A percentile compares a stretch with the other conserved stretches of the same genome.
Evolutionary conservation across 164 flowering plant species (phyloP).

Genomic region (Aristolochia contorta): DNA sequence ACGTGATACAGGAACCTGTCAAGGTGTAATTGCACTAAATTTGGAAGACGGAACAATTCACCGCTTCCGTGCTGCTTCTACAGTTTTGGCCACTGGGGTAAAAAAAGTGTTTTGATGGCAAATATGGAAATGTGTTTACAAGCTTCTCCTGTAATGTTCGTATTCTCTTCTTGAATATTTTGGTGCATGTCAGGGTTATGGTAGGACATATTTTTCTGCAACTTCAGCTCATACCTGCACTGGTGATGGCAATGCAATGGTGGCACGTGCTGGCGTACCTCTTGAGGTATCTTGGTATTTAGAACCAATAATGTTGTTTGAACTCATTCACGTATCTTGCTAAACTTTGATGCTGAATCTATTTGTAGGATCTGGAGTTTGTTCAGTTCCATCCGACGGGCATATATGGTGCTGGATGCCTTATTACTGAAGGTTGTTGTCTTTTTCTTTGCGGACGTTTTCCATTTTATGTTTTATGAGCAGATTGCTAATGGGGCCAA

Average conservation of each 20-base stretch:
- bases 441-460: not conserved
- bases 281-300: conserved; percentile 43
- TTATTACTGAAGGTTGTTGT: conserved; percentile 80
- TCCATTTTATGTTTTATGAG: not conserved
- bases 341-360: not conserved
- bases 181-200: conserved; percentile 65
- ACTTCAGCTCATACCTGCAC: conserved; percentile 99
- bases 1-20: conserved; percentile 62
- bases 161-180: not conserved
- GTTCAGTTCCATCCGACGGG: conserved; percentile 98
- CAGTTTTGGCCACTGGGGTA: conserved; percentile 96
- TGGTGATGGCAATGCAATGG: conserved; percentile 99
- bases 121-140: no score
- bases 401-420: conserved; percentile 98
- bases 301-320: not conserved
- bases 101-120: not conserved
- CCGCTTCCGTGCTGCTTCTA: conserved; percentile 77
- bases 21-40: conserved; percentile 95
- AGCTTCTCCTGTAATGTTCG: no score
- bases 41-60: conserved; percentile 99
- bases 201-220: conserved; percentile 95
- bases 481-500: no score
- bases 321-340: not conserved
- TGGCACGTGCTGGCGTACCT: conserved; percentile 92
- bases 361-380: conserved; percentile 87